phyloP scores from a whole-genome alignment of 2,329 filamentous ascomycete species.

The Pyrenophora seminiperda region DNA sequence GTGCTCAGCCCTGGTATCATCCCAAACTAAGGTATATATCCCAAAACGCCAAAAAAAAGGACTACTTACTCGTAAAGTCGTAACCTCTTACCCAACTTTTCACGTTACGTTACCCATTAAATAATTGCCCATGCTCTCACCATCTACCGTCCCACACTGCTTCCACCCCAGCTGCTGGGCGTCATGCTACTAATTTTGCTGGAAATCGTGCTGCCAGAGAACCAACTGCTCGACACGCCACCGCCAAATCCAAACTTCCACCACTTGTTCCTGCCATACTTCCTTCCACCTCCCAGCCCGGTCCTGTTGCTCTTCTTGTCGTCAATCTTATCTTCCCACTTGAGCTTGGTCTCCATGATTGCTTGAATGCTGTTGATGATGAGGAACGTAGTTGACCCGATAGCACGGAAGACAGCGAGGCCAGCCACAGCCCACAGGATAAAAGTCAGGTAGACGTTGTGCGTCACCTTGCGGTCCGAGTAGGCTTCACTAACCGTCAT shows the following conservation, averaged over 20 bases:
- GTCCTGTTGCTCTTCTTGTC: conserved; percentile 35
- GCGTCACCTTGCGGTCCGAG: conserved; percentile 68
- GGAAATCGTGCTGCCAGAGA: conserved; percentile 43
- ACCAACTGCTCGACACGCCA: conserved; percentile 41
- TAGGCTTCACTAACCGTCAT: conserved; percentile 94
- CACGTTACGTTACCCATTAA: conserved; percentile 8
- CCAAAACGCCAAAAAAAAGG: conserved; percentile 7
- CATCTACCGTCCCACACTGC: conserved; percentile 28
- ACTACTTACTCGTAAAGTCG: conserved; percentile 10
- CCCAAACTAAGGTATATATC: conserved; percentile 11
- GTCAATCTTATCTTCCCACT: conserved; percentile 51
- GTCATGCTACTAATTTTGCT: conserved; percentile 46
- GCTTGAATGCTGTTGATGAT: conserved; percentile 83
- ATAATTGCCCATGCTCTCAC: neutral
- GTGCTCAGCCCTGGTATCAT: conserved; percentile 12
- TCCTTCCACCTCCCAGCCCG: conserved; percentile 36
- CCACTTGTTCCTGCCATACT: conserved; percentile 12
- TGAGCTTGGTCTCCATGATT: conserved; percentile 83
- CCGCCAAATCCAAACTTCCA: conserved; percentile 41
- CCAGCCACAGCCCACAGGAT: conserved; percentile 90
- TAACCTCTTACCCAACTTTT: conserved; percentile 3
- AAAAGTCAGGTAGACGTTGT: conserved; percentile 90
- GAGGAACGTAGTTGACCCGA: conserved; percentile 81
- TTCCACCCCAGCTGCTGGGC: conserved; percentile 43
- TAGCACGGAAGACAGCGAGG: conserved; percentile 83